A percentile compares a stretch with the other conserved stretches of the same genome.
phyloP scores from a whole-genome alignment of 495 filamentous ascomycete species.

The Annulohypoxylon stygium region DNA sequence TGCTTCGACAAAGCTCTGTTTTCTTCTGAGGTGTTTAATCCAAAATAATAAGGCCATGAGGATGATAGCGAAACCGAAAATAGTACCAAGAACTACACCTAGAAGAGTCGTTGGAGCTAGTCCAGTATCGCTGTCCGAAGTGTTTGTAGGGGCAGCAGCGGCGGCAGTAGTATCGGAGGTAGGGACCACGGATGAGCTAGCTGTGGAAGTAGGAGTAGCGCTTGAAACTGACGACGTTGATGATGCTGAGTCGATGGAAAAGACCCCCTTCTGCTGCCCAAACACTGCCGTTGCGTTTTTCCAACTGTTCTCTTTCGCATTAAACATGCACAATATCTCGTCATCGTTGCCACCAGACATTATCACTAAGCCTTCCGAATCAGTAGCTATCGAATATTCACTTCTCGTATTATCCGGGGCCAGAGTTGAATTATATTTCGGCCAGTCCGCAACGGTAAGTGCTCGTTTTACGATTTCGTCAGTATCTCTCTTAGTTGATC shows the following conservation, averaged over 20 bases:
- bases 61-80: conserved; percentile 77
- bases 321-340: conserved; percentile 80
- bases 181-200: conserved; percentile 42
- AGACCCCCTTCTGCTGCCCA: conserved; percentile 55
- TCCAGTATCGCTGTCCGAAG: conserved; percentile 28
- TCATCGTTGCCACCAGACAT: conserved; percentile 79
- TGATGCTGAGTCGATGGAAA: conserved; percentile 54
- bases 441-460: conserved; percentile 73
- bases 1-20: conserved; percentile 60
- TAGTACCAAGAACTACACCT: conserved; percentile 81
- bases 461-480: conserved; percentile 45
- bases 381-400: conserved; percentile 61
- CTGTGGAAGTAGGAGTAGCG: conserved; percentile 47
- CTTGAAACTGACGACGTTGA: conserved; percentile 51
- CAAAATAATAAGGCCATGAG: conserved; percentile 76
- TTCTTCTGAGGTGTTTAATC: conserved; percentile 69
- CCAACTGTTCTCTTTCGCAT: conserved; percentile 84
- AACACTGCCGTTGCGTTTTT: conserved; percentile 78
- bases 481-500: conserved; percentile 4
- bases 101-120: conserved; percentile 72
- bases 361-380: conserved; percentile 74
- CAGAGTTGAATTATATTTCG: conserved; percentile 79
- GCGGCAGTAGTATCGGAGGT: conserved; percentile 55
- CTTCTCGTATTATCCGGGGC: conserved; percentile 71
- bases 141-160: conserved; percentile 35